Evolutionary conservation across 805 yeast species (phyloP).

Genomic region (Candida verbasci): DNA sequence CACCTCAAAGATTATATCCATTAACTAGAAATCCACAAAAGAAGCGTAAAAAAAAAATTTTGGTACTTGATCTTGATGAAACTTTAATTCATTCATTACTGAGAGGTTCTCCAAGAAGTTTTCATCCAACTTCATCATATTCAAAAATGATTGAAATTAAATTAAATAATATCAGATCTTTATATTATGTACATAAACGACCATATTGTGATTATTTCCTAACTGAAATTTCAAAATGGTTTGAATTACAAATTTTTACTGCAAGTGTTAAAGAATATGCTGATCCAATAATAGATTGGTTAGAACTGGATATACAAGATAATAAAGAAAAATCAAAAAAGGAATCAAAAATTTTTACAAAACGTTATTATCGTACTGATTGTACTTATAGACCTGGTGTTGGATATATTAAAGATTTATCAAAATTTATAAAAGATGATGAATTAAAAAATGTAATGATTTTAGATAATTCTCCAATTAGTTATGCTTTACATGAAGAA

Average conservation of each 20-base stretch:
- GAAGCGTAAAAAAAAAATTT: slow-evolving; percentile 49
- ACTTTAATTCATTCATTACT: slow-evolving; percentile 90
- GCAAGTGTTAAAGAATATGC: slow-evolving; percentile 95
- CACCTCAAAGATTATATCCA: slow-evolving; percentile 42
- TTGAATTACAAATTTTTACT: slow-evolving; percentile 83
- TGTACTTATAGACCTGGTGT: slow-evolving; percentile 75
- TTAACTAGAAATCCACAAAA: slow-evolving; percentile 36
- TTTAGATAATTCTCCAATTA: slow-evolving; percentile 89
- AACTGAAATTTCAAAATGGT: slow-evolving; percentile 78
- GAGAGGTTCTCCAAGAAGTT: slow-evolving; percentile 50
- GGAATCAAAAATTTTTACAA: slow-evolving; percentile 29
- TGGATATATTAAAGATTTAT: slow-evolving; percentile 65
- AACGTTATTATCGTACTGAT: slow-evolving; percentile 71
- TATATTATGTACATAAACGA: slow-evolving; percentile 86
- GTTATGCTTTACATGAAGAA: slow-evolving; percentile 76
- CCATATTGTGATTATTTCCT: slow-evolving; percentile 88
- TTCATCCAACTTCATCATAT: slow-evolving; percentile 30
- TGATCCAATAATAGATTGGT: slow-evolving; percentile 92
- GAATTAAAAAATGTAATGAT: slow-evolving; percentile 70
- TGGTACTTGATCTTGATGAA: slow-evolving; percentile 89
- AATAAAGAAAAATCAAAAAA: slow-evolving; percentile 6
- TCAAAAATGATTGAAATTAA: slow-evolving; percentile 74
- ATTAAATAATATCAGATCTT: slow-evolving; percentile 62
- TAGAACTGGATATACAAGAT: slow-evolving; percentile 56
- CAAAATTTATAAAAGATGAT: slow-evolving; percentile 53